These are phyloP conservation scores for Oryza brachyantha DNA, from an alignment of 176 grass and related monocot genomes.

Conservation along the genomic window DNA sequence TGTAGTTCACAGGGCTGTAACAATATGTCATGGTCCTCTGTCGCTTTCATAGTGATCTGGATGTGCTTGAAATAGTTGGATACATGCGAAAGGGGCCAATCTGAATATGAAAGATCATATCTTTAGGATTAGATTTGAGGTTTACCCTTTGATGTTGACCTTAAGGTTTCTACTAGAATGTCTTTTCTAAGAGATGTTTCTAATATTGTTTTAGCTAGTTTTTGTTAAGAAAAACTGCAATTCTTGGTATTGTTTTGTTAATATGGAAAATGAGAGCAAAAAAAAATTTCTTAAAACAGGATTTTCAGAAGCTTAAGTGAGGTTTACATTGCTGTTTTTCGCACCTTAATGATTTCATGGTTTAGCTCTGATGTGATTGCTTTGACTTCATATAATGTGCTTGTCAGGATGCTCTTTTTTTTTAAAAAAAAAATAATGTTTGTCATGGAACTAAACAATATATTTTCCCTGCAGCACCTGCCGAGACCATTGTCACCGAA, in stretches of 20 bases:
- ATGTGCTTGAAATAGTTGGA: slow-evolving; percentile 10
- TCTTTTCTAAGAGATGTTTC: too few relatives aligned
- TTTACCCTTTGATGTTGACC: neutral
- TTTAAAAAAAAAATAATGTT: neutral
- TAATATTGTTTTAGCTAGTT: neutral
- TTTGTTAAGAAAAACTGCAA: neutral
- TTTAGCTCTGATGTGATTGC: neutral
- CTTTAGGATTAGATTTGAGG: neutral
- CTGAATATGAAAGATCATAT: neutral
- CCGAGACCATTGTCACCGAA: slow-evolving; percentile 21
- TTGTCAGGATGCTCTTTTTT: neutral
- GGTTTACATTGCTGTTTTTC: neutral
- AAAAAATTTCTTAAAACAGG: neutral
- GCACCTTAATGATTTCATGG: neutral
- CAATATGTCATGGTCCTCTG: neutral
- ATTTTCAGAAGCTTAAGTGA: neutral
- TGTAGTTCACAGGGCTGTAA: neutral
- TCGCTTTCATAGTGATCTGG: neutral
- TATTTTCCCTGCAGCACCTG: slow-evolving; percentile 41
- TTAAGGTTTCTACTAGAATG: neutral
- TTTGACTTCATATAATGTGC: neutral
- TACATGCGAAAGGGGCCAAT: neutral
- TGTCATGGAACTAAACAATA: slow-evolving; percentile 18
- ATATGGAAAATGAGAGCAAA: neutral
- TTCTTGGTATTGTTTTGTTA: neutral